Evolutionary conservation across 1,139 yeast species (phyloP), one percentile per base, ranked within the genome.

Genomic region (Zygoascus meyerae): DNA sequence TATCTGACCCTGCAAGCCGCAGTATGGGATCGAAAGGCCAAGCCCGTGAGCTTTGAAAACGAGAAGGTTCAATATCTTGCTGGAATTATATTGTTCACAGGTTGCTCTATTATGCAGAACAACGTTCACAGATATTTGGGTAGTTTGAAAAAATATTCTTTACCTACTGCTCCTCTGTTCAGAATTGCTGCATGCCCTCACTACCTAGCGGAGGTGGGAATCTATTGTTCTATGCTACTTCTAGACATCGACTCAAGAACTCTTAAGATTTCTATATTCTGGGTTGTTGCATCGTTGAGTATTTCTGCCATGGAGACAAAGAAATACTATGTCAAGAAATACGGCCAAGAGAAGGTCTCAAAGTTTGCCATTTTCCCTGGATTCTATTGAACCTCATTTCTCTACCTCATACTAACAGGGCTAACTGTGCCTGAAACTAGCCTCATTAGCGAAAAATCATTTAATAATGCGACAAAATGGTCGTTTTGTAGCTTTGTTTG

Each of bases 121-220:
- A 54, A 55, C 17, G 77, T 78, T 56, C 97, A 90, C 63, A 49
- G 51, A 4, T 77, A 81, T 52, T 70, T 90, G 48, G 74, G 94
- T 0, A 55, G 64, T 3, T 68, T 87, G 36, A 67, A 67, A 17
- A 89, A 89, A 63, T 90, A 90, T 64, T 69, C 81, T 0, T 60
- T 77, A 31, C 97, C 97, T 0, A 59, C 61, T 0, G 63, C 64
- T 35, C 73, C 81, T 1, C 58, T 79, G 42, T 83, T 86, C 62
- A 63, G 63, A 35, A 57, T 59, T 11, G 72, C 78, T 1, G 73
- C 83, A 10, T 82, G 89, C 57, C 90, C 97, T 0, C 97, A 90
- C 63, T 90, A 89, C 58, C 69, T 83, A 14, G 85, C 84, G 55
- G 97, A 90, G 60, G 67, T 86, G 1, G 48, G 76, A 28, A 75